A percentile compares a stretch with the other conserved stretches of the same genome.
phyloP scores from a whole-genome alignment of 1,284 basidiomycete species.

The Moesziomyces antarcticus region DNA sequence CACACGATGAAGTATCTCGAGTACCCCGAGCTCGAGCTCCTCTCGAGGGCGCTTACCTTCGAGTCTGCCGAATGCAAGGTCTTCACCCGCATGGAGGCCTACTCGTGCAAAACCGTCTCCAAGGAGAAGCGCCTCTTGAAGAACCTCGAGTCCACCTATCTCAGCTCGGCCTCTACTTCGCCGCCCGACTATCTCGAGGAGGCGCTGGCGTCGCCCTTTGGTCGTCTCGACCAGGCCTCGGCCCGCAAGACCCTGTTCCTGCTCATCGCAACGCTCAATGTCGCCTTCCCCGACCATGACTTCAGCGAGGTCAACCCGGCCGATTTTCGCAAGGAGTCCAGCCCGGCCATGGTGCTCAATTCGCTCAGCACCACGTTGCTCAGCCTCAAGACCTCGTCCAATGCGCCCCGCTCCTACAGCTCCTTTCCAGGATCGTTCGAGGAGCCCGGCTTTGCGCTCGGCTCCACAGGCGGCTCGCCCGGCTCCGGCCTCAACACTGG shows the following conservation, averaged over 20 bases:
- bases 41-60: slow-evolving; percentile 80
- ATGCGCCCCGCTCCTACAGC: slow-evolving; percentile 57
- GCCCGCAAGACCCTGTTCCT: slow-evolving; percentile 90
- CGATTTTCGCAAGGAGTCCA: slow-evolving; percentile 79
- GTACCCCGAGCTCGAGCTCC: slow-evolving; percentile 79
- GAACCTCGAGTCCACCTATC: slow-evolving; percentile 72
- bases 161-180: slow-evolving; percentile 60
- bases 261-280: slow-evolving; percentile 94
- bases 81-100: slow-evolving; percentile 92
- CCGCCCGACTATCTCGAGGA: slow-evolving; percentile 64
- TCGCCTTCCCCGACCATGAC: slow-evolving; percentile 96
- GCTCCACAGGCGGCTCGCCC: slow-evolving; percentile 21
- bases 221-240: slow-evolving; percentile 69
- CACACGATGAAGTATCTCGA: slow-evolving; percentile 88
- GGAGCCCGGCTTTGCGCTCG: slow-evolving; percentile 46
- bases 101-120: slow-evolving; percentile 96
- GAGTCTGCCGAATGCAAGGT: slow-evolving; percentile 86
- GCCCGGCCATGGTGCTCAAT: slow-evolving; percentile 62
- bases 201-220: slow-evolving; percentile 65
- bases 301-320: slow-evolving; percentile 91
- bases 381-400: slow-evolving; percentile 56
- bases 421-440: slow-evolving; percentile 58
- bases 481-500: slow-evolving; percentile 20
- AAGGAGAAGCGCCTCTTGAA: slow-evolving; percentile 97
- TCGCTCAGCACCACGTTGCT: slow-evolving; percentile 64